phyloP scores from a whole-genome alignment of 768 basidiomycete genomes.

The Pleurotus eryngii region DNA sequence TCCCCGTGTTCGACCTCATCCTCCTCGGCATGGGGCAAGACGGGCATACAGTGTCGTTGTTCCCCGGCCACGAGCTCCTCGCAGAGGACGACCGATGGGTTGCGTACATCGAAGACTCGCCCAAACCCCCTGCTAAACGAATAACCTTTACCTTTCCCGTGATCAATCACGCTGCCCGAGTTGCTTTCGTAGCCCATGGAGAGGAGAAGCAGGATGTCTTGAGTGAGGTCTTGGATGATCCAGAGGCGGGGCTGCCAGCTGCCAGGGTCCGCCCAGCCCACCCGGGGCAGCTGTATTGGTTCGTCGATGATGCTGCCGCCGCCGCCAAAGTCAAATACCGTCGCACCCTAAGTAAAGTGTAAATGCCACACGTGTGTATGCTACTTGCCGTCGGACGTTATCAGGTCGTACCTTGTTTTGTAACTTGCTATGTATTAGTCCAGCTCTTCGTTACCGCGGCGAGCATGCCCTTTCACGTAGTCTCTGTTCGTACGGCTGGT shows the following conservation, averaged over 20 bases:
- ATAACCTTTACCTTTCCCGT: constrained; percentile 93
- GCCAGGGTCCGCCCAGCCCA: constrained; percentile 73
- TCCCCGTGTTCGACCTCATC: constrained; percentile 97
- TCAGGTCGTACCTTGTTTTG: not conserved
- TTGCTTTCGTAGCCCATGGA: constrained; percentile 88
- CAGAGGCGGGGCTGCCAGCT: constrained; percentile 77
- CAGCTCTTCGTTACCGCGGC: too few species aligned
- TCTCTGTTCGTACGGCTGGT: too few species aligned
- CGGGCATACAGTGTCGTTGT: constrained; percentile 97
- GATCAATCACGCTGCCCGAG: constrained; percentile 82
- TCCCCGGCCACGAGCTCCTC: constrained; percentile 88
- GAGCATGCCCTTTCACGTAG: too few species aligned
- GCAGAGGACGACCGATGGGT: constrained; percentile 92
- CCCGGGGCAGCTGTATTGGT: constrained; percentile 93
- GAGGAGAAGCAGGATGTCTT: constrained; percentile 79
- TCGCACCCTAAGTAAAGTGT: constrained; percentile 57
- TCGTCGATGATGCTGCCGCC: constrained; percentile 84
- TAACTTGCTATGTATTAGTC: too few species aligned
- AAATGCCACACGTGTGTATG: constrained; percentile 13
- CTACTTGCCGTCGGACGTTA: not conserved
- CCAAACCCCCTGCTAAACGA: constrained; percentile 87
- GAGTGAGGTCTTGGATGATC: constrained; percentile 69
- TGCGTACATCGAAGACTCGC: constrained; percentile 87
- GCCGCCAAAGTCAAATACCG: constrained; percentile 57
- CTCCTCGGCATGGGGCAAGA: constrained; percentile 96